Evolutionary conservation across 345 rosid genomes (phyloP), one percentile per base, ranked within the genome.

Genomic region (Pistacia integerrima): DNA sequence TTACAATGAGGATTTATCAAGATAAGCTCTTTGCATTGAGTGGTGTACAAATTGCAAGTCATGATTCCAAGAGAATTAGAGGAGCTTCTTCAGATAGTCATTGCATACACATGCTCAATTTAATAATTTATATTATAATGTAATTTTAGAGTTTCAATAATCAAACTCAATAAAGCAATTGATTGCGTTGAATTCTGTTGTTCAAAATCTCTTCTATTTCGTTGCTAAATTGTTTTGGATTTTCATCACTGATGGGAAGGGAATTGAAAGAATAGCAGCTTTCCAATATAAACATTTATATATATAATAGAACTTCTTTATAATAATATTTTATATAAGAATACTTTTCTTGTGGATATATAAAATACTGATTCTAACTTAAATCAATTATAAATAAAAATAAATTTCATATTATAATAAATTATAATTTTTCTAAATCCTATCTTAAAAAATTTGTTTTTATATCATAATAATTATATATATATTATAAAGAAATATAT

Each of bases 1-100:
- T 78, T 96, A 84, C 92, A 87, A 69, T 94, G 77, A 84, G 77
- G 62, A 70, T 16, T 22, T 2, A 30, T 16, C 17, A 0, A 60
- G 61, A 49, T 33, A 18, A 44, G 49, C 57, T 41, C 0, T 22
- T 22, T 58, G 64, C 76, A 22, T 76, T 48, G 76, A 66, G 33
- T 60, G 52, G 49, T 63, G 48, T 59, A 84, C 75, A 79, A 77
- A 56, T 70, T 59, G 64, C 73, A 60, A 68, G 70, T 62, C 56
- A 79, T 60, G 72, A 78, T 65, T 74, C 77, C 72, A 69, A 48
- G n/a, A 48, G 35, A 75, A 48, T 67, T 77, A 57, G 80, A 74
- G 82, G 66, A 75, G 62, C 74, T 63, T 67, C 75, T 72, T 67
- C n/a, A 25, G n/a, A 14, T 35, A 67, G 36, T 33, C 73, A 55